Percentiles rank a stretch among this genome's conserved stretches.
Conservation (phyloP, 148 eudicot species). For the Camellia lanceoleosa region DNA sequence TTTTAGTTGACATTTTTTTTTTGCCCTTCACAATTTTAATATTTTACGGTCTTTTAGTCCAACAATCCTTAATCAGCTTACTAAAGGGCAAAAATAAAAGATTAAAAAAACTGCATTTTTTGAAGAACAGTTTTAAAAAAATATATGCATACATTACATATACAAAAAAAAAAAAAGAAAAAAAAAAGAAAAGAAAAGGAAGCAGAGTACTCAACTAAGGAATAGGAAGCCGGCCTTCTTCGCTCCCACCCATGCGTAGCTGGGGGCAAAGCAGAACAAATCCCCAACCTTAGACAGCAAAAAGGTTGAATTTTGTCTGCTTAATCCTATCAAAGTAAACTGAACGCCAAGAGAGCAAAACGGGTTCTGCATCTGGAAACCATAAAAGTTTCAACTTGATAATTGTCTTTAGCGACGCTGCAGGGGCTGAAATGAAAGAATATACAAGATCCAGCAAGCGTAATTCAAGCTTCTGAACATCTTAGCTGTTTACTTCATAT, state of each 20-base stretch:
- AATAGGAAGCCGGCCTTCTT: not conserved
- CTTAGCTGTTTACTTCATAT: constrained; percentile 8
- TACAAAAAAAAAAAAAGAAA: no score
- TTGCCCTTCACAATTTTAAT: no score
- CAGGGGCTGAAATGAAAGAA: not conserved
- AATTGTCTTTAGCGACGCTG: not conserved
- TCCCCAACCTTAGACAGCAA: not conserved
- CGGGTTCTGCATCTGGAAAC: not conserved
- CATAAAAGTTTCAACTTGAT: not conserved
- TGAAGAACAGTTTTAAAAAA: no score
- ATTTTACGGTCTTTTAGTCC: no score
- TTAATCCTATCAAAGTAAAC: not conserved
- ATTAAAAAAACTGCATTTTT: no score
- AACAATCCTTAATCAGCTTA: no score
- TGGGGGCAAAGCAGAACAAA: not conserved
- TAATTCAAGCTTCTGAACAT: not conserved
- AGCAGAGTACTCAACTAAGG: not conserved
- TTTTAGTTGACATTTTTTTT: no score
- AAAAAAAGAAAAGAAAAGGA: no score
- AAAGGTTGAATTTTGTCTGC: not conserved
- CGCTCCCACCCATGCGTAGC: not conserved
- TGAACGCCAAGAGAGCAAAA: not conserved
- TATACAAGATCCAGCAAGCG: constrained; percentile 7
- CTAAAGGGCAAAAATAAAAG: no score
- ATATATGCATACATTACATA: no score